Conservation (phyloP, 1,284 basidiomycete genomes). For the Puccinia brachypodii region DNA sequence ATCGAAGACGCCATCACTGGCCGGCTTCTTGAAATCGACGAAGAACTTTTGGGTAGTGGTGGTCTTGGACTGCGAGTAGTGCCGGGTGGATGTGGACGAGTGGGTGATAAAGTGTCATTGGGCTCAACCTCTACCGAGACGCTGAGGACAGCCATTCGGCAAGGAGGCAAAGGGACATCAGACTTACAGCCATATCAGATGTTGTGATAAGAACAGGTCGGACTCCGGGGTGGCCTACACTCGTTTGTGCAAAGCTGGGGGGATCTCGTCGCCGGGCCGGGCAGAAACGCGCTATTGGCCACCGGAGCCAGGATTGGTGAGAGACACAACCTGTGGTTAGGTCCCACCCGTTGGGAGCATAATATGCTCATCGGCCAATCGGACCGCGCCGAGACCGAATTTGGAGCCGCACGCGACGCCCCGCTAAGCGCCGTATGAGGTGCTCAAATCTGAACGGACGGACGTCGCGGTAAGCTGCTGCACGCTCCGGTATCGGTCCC, state of each 20-base stretch:
- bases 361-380: too few relatives aligned
- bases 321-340: too few relatives aligned
- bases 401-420: too few relatives aligned
- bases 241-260: constrained; percentile 27
- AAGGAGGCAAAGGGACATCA: constrained; percentile 11
- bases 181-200: background rate
- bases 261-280: too few relatives aligned
- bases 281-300: too few relatives aligned
- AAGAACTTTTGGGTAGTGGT: constrained; percentile 24
- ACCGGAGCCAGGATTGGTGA: too few relatives aligned
- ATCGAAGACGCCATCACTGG: constrained; percentile 43
- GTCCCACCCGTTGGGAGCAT: too few relatives aligned
- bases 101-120: background rate
- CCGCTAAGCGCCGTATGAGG: too few relatives aligned
- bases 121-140: constrained; percentile 43
- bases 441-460: too few relatives aligned
- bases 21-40: constrained; percentile 37
- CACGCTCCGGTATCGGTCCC: too few relatives aligned
- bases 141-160: constrained; percentile 43
- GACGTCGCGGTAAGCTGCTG: too few relatives aligned
- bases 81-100: background rate
- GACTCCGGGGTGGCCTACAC: constrained; percentile 16
- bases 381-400: too few relatives aligned
- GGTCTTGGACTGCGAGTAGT: background rate
- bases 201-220: background rate